phyloP scores from a whole-genome alignment of 805 yeast species.

The Huiozyma naganishii region DNA sequence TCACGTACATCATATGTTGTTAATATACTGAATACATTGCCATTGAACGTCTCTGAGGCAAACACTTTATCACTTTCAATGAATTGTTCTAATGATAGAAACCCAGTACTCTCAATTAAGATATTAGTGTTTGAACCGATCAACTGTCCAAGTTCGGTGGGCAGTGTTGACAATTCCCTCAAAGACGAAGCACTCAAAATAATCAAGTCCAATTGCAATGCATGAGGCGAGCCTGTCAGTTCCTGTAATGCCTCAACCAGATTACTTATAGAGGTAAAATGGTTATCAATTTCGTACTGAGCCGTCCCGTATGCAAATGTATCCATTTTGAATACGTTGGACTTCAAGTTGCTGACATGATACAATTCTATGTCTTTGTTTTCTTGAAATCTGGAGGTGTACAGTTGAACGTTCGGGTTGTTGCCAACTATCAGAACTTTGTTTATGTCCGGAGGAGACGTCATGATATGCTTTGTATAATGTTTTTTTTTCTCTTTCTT shows the following conservation, averaged over 20 bases:
- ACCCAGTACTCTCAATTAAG: constrained; percentile 57
- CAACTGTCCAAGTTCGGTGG: constrained; percentile 27
- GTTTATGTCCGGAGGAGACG: background rate
- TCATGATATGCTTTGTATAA: constrained; percentile 2
- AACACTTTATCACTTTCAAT: constrained; percentile 30
- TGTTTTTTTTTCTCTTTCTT: background rate
- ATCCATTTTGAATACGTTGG: constrained; percentile 8
- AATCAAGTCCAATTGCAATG: constrained; percentile 30
- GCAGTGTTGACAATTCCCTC: constrained; percentile 36
- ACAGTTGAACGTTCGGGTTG: constrained; percentile 17
- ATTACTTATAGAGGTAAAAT: constrained; percentile 18
- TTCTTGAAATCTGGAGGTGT: constrained; percentile 16
- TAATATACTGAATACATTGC: constrained; percentile 40
- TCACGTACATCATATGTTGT: constrained; percentile 44
- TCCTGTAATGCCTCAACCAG: constrained; percentile 5
- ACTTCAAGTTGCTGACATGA: constrained; percentile 16
- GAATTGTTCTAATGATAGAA: constrained; percentile 57
- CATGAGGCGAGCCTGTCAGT: background rate
- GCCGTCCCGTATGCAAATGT: constrained; percentile 11
- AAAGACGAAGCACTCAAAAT: constrained; percentile 37
- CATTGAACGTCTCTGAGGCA: constrained; percentile 16
- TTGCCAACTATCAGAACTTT: constrained; percentile 16
- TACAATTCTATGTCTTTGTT: constrained; percentile 13
- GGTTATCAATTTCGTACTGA: constrained; percentile 10
- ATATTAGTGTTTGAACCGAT: constrained; percentile 36